phyloP scores from a whole-genome alignment of 108 stramenopile genomes.

The Cyclotella choctawhatcheeana region DNA sequence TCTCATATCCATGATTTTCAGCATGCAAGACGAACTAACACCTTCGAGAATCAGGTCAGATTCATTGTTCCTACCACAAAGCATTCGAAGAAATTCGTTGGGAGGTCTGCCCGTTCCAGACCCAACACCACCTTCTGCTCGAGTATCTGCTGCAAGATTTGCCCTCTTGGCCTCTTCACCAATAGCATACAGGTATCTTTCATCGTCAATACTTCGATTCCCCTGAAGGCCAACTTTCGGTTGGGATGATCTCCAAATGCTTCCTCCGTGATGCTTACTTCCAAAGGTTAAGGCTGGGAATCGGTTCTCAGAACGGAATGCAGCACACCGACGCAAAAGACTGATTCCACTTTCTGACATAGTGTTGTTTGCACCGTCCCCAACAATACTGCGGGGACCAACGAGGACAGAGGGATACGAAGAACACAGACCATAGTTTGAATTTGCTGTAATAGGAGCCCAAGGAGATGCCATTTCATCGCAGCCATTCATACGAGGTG shows the following conservation, averaged over 20 bases:
- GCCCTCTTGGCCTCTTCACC: conserved; percentile 73
- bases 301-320: conserved; percentile 90
- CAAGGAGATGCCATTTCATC: conserved; percentile 45
- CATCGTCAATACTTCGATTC: conserved; percentile 88
- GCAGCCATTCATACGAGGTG: conserved; percentile 13
- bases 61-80: conserved; percentile 59
- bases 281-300: conserved; percentile 93
- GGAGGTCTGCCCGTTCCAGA: conserved; percentile 25
- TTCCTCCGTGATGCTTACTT: conserved; percentile 65
- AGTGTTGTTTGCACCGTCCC: conserved; percentile 42
- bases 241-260: conserved; percentile 95
- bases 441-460: conserved; percentile 69
- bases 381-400: conserved; percentile 77
- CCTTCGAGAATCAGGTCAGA: conserved; percentile 55
- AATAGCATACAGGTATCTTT: conserved; percentile 75
- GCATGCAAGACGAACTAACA: conserved; percentile 45
- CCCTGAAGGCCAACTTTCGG: conserved; percentile 96
- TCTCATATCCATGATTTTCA: conserved; percentile 92
- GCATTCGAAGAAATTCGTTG: conserved; percentile 53
- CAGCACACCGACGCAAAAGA: conserved; percentile 72
- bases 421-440: conserved; percentile 78
- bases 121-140: conserved; percentile 32
- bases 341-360: conserved; percentile 47
- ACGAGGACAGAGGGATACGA: conserved; percentile 90
- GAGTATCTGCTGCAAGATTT: conserved; percentile 51